These are phyloP conservation scores for Macrolepiota fuliginosa DNA, from an alignment of 768 basidiomycete species.

Conservation along the genomic window DNA sequence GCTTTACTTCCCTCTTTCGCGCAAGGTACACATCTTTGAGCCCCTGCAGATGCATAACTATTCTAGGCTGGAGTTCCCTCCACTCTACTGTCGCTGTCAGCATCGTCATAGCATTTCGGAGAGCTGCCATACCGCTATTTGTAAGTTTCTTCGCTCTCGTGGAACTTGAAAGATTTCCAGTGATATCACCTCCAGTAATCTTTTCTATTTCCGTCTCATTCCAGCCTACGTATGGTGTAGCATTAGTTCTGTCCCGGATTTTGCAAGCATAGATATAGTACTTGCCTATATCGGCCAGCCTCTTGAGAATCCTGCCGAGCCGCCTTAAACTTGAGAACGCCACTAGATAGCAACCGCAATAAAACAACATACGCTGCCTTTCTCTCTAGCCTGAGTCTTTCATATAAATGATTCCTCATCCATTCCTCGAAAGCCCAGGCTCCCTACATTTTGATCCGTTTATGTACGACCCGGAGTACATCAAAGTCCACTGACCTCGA, in stretches of 20 bases:
- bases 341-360: too few relatives aligned
- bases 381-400: neutral
- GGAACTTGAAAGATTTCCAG: neutral
- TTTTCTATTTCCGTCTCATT: neutral
- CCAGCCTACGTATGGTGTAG: neutral
- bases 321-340: neutral
- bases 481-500: neutral
- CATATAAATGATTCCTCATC: neutral
- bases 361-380: neutral
- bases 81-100: neutral
- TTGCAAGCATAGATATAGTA: neutral
- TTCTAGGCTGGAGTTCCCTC: neutral
- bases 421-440: neutral
- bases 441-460: neutral
- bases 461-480: too few relatives aligned
- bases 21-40: neutral
- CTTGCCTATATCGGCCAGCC: neutral
- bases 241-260: too few relatives aligned
- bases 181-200: neutral
- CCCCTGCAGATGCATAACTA: neutral
- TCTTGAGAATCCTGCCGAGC: neutral
- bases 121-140: neutral
- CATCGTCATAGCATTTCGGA: neutral
- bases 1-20: neutral
- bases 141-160: neutral